Percentiles rank a stretch among this genome's conserved stretches.
Evolutionary conservation across 768 basidiomycete species (phyloP).

Genomic region (Podaxis rugospora): DNA sequence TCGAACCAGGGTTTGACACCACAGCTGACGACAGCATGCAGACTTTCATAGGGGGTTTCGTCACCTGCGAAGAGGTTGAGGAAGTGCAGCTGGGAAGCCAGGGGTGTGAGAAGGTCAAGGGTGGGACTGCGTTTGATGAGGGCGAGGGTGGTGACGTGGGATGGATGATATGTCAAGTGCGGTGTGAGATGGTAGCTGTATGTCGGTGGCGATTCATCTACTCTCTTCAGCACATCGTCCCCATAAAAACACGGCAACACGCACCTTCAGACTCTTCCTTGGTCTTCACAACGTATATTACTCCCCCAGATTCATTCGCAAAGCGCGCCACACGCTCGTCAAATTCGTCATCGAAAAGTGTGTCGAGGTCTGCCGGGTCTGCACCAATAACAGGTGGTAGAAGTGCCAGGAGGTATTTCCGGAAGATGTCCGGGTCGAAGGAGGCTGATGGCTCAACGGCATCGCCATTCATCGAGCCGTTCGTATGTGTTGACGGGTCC

Average conservation of each 20-base stretch:
- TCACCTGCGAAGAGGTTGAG: slow-evolving; percentile 88
- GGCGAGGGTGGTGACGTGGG: slow-evolving; percentile 82
- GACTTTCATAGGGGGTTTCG: slow-evolving; percentile 89
- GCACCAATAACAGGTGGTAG: slow-evolving; percentile 85
- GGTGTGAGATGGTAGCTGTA: slow-evolving; percentile 67
- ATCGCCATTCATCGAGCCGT: slow-evolving; percentile 25
- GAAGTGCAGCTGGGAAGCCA: slow-evolving; percentile 85
- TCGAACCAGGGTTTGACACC: slow-evolving; percentile 99
- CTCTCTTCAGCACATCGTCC: slow-evolving; percentile 4
- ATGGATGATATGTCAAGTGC: slow-evolving; percentile 74
- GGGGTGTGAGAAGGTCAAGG: slow-evolving; percentile 74
- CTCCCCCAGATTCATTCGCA: slow-evolving; percentile 69
- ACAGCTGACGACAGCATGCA: slow-evolving; percentile 91
- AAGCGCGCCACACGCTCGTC: slow-evolving; percentile 74
- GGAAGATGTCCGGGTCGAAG: slow-evolving; percentile 72
- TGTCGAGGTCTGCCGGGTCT: slow-evolving; percentile 54
- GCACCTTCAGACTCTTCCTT: slow-evolving; percentile 73
- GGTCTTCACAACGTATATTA: slow-evolving; percentile 78
- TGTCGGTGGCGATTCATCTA: slow-evolving; percentile 64
- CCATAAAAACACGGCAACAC: slow-evolving; percentile 13
- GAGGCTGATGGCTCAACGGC: slow-evolving; percentile 19
- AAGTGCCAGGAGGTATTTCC: slow-evolving; percentile 63
- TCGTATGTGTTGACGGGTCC: slow-evolving; percentile 20
- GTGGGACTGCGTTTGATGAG: slow-evolving; percentile 89
- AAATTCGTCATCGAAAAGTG: slow-evolving; percentile 69